Evolutionary conservation across 495 filamentous ascomycete genomes (phyloP).

Genomic region (Lophiotrema nucula): DNA sequence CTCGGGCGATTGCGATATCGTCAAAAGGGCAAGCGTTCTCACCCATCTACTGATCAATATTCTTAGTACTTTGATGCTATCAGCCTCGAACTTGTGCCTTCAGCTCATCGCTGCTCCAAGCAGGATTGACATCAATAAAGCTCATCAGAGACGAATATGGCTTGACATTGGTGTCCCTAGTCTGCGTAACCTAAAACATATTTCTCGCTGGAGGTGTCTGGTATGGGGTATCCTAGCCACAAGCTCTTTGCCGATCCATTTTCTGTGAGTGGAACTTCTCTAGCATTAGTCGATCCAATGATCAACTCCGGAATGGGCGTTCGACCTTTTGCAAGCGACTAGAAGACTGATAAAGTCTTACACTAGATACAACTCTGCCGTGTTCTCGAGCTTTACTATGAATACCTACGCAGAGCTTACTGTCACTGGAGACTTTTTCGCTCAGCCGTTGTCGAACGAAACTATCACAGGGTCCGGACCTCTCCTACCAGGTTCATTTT

Average conservation of each 20-base stretch:
- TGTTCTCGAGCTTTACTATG: background rate
- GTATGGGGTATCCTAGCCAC: slow-evolving; percentile 15
- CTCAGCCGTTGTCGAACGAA: background rate
- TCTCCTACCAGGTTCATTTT: background rate
- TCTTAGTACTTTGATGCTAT: slow-evolving; percentile 9
- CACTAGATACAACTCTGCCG: background rate
- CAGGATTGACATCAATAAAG: slow-evolving; percentile 10
- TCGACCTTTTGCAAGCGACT: too few relatives aligned
- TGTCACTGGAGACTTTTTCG: background rate
- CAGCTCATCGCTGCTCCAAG: slow-evolving; percentile 16
- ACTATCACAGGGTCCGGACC: background rate
- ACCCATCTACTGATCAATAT: slow-evolving; percentile 20
- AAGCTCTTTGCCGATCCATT: slow-evolving; percentile 20
- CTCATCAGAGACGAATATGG: slow-evolving; percentile 13
- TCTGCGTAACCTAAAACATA: slow-evolving; percentile 12
- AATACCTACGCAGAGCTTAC: background rate
- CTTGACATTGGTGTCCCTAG: slow-evolving; percentile 27
- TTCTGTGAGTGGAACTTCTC: slow-evolving; percentile 17
- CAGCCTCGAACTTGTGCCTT: slow-evolving; percentile 21
- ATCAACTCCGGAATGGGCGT: background rate
- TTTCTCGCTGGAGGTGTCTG: background rate
- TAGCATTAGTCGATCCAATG: background rate
- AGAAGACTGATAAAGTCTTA: too few relatives aligned
- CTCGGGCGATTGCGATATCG: background rate
- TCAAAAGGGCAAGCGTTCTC: background rate